Percentiles rank a stretch among this genome's conserved stretches.
These are phyloP conservation scores for Lasiodiplodia sp. DNA, from an alignment of 2,329 filamentous ascomycete species.

Conservation along the genomic window DNA sequence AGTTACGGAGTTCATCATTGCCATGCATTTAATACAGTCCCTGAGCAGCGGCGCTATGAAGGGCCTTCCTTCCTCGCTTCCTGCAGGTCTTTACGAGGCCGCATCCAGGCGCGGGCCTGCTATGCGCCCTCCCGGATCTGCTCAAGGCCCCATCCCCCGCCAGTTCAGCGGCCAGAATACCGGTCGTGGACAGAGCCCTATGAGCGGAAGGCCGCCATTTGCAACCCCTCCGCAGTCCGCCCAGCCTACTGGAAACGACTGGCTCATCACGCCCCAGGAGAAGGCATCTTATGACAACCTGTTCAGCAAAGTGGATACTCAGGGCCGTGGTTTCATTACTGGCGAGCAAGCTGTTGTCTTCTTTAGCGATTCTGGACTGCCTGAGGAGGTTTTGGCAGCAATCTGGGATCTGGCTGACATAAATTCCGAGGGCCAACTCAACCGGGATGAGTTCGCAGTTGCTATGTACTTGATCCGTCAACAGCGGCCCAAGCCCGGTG, in stretches of 20 bases:
- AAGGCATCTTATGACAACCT: conserved; percentile 88
- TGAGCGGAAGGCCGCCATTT: conserved; percentile 58
- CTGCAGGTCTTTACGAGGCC: conserved; percentile 87
- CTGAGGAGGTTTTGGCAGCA: conserved; percentile 87
- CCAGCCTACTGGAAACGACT: conserved; percentile 70
- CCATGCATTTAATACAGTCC: conserved; percentile 95
- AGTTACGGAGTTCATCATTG: conserved; percentile 92
- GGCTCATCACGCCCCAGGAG: conserved; percentile 83
- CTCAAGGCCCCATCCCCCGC: conserved; percentile 73
- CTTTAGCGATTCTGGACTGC: conserved; percentile 88
- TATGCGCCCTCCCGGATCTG: conserved; percentile 54
- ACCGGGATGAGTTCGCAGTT: conserved; percentile 90
- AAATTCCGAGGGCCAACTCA: conserved; percentile 85
- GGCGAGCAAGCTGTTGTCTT: conserved; percentile 95
- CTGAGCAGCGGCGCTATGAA: conserved; percentile 85
- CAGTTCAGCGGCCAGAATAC: conserved; percentile 75
- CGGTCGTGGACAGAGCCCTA: conserved; percentile 63
- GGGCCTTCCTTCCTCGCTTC: conserved; percentile 79
- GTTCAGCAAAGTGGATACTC: conserved; percentile 83
- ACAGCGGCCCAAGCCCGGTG: conserved; percentile 74
- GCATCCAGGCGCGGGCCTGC: conserved; percentile 70
- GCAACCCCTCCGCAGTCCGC: conserved; percentile 57
- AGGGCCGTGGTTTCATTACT: conserved; percentile 81
- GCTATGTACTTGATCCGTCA: conserved; percentile 97
- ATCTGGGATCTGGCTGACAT: conserved; percentile 98